Conservation (phyloP, 495 filamentous ascomycete species). For the Hypoxylon subgilvum region DNA sequence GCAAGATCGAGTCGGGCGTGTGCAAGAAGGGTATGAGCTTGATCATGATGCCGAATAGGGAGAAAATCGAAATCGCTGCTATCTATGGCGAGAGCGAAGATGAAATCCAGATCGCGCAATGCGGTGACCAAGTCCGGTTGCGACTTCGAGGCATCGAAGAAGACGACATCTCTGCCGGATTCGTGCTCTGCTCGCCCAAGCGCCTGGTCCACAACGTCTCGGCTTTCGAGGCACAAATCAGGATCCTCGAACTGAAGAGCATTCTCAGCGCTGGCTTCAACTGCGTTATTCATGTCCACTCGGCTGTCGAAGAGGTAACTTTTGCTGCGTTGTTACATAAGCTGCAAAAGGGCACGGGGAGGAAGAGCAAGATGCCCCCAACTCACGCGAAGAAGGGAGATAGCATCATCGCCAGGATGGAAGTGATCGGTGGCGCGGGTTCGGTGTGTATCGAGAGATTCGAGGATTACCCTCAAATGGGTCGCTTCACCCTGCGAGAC, state of each 20-base stretch:
- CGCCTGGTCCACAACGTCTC: conserved; percentile 88
- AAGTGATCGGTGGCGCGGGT: conserved; percentile 82
- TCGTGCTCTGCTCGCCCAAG: conserved; percentile 91
- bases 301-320: conserved; percentile 96
- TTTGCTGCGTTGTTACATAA: conserved; percentile 88
- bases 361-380: conserved; percentile 90
- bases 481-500: conserved; percentile 92
- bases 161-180: conserved; percentile 94
- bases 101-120: conserved; percentile 76
- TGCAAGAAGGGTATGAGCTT: conserved; percentile 83
- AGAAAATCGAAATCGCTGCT: conserved; percentile 77
- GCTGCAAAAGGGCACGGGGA: conserved; percentile 91
- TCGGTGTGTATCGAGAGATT: conserved; percentile 91
- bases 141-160: conserved; percentile 94
- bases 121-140: conserved; percentile 93
- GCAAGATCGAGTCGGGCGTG: conserved; percentile 92
- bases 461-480: conserved; percentile 91
- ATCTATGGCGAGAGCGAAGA: conserved; percentile 97
- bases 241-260: conserved; percentile 90
- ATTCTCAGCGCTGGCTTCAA: conserved; percentile 84
- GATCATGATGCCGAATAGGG: conserved; percentile 93
- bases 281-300: conserved; percentile 89
- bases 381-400: conserved; percentile 91
- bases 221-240: conserved; percentile 94
- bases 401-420: conserved; percentile 89